These are phyloP conservation scores for Rhodotorula mucilaginosa DNA, from an alignment of 1,284 basidiomycete genomes.

Conservation along the genomic window DNA sequence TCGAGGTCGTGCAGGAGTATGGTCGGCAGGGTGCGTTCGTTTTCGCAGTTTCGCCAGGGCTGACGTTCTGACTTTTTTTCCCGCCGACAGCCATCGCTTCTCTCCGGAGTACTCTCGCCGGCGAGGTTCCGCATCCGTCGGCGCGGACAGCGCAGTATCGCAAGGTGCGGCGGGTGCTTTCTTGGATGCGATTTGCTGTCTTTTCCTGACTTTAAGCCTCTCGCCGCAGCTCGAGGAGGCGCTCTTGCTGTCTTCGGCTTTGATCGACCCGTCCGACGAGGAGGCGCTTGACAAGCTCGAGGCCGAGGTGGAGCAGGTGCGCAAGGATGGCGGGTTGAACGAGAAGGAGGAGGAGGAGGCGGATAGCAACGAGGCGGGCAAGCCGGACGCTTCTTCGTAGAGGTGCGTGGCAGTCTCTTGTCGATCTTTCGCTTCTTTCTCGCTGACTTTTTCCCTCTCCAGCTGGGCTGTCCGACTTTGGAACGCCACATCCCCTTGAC, in stretches of 20 bases:
- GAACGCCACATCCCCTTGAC: too few species aligned
- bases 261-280: slow-evolving; percentile 31
- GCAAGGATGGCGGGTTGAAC: slow-evolving; percentile 27
- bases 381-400: background rate
- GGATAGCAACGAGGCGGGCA: background rate
- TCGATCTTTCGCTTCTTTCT: too few species aligned
- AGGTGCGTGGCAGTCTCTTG: too few species aligned
- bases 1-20: slow-evolving; percentile 13
- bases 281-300: slow-evolving; percentile 12
- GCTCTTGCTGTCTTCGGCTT: slow-evolving; percentile 28
- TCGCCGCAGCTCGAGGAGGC: slow-evolving; percentile 31
- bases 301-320: slow-evolving; percentile 18
- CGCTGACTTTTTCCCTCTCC: too few species aligned
- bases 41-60: background rate
- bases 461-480: too few species aligned
- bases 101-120: slow-evolving; percentile 10
- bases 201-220: background rate
- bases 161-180: slow-evolving; percentile 16
- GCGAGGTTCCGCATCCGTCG: slow-evolving; percentile 3
- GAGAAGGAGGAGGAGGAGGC: background rate
- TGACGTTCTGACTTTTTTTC: background rate
- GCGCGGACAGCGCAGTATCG: slow-evolving; percentile 24
- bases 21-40: slow-evolving; percentile 14
- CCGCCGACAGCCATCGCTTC: slow-evolving; percentile 9
- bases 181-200: background rate